Base-by-base conservation (phyloP, 495 filamentous ascomycete genomes). In the Copromyces sp. region DNA sequence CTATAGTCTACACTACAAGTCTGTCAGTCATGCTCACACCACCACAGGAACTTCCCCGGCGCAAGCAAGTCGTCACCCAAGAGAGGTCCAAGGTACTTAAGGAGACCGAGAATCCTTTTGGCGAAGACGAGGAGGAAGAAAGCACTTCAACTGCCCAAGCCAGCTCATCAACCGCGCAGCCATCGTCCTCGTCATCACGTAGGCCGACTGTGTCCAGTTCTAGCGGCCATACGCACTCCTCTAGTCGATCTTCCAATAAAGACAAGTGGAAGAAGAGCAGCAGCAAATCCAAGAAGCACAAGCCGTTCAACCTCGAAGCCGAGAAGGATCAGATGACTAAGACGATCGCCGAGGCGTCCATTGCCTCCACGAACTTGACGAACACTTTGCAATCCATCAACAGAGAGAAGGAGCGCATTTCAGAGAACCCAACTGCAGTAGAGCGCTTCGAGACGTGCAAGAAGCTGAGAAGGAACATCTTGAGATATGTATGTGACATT, bases 361-460 rank as follows among this genome's bases (percentile, higher is more conserved):
- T 98, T 35, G 92, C 94, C 11, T 91, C 94, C 47, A 98, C 93
- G 0, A 97, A 98, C 79, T 85, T 99, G 45, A 86, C 89, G 76
- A 99, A 99, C 81, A 89, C 91, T 24, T 85, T 99, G 17, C 94
- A 94, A 74, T 89, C 92, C 53, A 93, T 98, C 78, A 98, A 98
- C 78, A 89, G 96, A 42, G 96, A 98, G 80, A 89, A 86, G 41
- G 89, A 95, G 78, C 90, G 92, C 4, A 94, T 97, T 37, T 95
- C 93, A 42, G 92, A 96, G 74, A 95, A 98, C 77, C 80, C 85
- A 14, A 87, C 91, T 73, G 91, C 92, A 5, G 85, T 93, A 37
- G 84, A 89, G 70, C 88, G 91, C 9, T 97, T 98, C 73, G 93
- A 98, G 74, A 86, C 81, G 9, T 98, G 95, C 85, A 98, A 97